phyloP scores from a whole-genome alignment of 1,284 basidiomycete species.

The Puccinia brachypodii region DNA sequence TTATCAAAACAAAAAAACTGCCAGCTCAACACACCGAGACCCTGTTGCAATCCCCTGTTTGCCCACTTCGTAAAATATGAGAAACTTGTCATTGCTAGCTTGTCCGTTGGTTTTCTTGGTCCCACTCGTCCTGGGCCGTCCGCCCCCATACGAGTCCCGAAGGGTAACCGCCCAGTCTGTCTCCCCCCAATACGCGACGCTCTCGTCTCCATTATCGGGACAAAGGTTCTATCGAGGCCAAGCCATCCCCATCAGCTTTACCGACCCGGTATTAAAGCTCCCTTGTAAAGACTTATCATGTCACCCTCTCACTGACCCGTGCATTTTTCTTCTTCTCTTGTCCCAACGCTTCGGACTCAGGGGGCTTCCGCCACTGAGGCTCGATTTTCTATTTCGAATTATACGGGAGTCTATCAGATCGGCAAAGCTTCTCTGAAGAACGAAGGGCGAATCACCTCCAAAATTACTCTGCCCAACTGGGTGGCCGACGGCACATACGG shows the following conservation, averaged over 20 bases:
- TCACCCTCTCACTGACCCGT: background rate
- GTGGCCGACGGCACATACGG: conserved; percentile 31
- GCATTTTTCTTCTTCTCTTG: background rate
- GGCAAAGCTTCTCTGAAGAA: background rate
- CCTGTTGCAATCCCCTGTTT: background rate
- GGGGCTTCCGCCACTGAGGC: conserved; percentile 1
- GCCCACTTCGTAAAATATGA: background rate
- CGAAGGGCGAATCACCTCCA: background rate
- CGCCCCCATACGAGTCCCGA: background rate
- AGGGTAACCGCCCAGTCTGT: background rate
- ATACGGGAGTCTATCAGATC: background rate
- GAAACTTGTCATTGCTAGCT: background rate
- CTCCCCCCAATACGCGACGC: conserved; percentile 8
- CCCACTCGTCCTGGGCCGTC: conserved; percentile 2
- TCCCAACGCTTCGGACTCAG: background rate
- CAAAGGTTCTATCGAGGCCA: conserved; percentile 1
- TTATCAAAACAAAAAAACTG: background rate
- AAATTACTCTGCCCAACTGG: background rate
- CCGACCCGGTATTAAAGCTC: conserved; percentile 5
- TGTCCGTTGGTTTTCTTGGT: background rate
- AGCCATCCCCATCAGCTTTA: background rate
- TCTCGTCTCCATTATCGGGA: conserved; percentile 9
- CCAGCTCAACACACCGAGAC: background rate
- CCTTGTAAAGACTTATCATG: background rate
- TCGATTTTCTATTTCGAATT: conserved; percentile 21